These are phyloP conservation scores for Leccinum olivaceopallidum DNA, from an alignment of 768 basidiomycete genomes.

Conservation along the genomic window DNA sequence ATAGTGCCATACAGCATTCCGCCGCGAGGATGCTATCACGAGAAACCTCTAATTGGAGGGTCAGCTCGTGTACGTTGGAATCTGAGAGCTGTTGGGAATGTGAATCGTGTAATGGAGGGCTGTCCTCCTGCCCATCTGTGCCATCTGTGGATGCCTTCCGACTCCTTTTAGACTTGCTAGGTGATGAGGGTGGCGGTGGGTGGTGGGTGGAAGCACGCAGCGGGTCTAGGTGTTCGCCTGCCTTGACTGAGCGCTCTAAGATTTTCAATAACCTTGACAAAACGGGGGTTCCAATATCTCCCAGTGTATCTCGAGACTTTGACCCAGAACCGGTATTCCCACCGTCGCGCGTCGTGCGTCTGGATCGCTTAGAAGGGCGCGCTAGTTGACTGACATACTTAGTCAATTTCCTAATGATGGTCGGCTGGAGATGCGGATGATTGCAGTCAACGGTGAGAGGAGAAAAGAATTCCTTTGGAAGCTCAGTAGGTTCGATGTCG, in stretches of 20 bases:
- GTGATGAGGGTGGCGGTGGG: slow-evolving; percentile 36
- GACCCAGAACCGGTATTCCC: too few relatives aligned
- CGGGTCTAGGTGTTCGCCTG: slow-evolving; percentile 74
- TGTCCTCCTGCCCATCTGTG: slow-evolving; percentile 2
- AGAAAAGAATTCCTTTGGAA: too few relatives aligned
- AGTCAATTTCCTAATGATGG: too few relatives aligned
- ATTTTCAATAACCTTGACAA: slow-evolving; percentile 72
- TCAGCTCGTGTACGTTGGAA: slow-evolving; percentile 50
- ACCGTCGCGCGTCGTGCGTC: too few relatives aligned
- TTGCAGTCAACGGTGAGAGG: too few relatives aligned
- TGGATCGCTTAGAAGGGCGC: too few relatives aligned
- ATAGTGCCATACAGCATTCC: slow-evolving; percentile 76
- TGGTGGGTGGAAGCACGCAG: slow-evolving; percentile 44
- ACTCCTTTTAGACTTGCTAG: slow-evolving; percentile 48
- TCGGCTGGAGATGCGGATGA: too few relatives aligned
- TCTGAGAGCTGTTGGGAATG: slow-evolving; percentile 40
- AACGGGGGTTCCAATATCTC: slow-evolving; percentile 60
- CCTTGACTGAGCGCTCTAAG: slow-evolving; percentile 75
- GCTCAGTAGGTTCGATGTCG: too few relatives aligned
- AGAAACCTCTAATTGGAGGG: slow-evolving; percentile 56
- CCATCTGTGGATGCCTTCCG: slow-evolving; percentile 30
- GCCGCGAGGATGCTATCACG: slow-evolving; percentile 79
- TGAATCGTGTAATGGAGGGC: slow-evolving; percentile 6
- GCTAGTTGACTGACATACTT: too few relatives aligned
- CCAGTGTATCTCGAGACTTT: too few relatives aligned